Percentiles rank a stretch among this genome's conserved stretches.
Conservation (phyloP, 1,139 yeast genomes). For the Pichia norvegensis region DNA sequence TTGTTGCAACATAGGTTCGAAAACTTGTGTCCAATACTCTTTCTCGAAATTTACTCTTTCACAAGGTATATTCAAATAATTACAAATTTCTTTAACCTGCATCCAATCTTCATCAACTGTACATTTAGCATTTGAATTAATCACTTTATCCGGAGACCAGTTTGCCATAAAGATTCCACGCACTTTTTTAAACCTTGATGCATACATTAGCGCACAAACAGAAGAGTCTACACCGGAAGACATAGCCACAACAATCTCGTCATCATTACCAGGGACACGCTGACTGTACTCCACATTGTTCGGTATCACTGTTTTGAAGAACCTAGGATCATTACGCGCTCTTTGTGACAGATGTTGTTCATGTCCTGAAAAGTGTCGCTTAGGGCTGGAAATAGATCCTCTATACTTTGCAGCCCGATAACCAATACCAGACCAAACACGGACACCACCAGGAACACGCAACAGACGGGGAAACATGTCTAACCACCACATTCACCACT, state of each 20-base stretch:
- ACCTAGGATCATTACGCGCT: neutral
- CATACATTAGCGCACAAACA: slow-evolving; percentile 70
- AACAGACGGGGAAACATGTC: neutral
- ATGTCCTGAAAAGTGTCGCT: neutral
- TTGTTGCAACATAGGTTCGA: slow-evolving; percentile 77
- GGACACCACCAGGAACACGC: neutral
- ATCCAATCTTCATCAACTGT: slow-evolving; percentile 78
- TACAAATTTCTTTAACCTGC: slow-evolving; percentile 63
- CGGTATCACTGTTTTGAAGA: neutral
- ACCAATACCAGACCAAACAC: neutral
- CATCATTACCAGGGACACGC: slow-evolving; percentile 41
- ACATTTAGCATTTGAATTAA: slow-evolving; percentile 37
- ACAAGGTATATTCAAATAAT: slow-evolving; percentile 55
- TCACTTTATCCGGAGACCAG: slow-evolving; percentile 47
- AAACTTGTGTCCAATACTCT: slow-evolving; percentile 90
- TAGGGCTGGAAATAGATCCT: neutral
- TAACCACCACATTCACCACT: no score
- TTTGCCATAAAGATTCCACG: slow-evolving; percentile 88
- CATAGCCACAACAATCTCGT: slow-evolving; percentile 78
- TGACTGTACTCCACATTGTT: slow-evolving; percentile 29
- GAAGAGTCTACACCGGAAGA: slow-evolving; percentile 97
- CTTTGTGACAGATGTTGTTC: neutral
- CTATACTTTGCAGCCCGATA: neutral
- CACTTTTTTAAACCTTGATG: slow-evolving; percentile 44
- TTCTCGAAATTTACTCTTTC: slow-evolving; percentile 76